Evolutionary conservation across 768 basidiomycete species (phyloP).

Genomic region (Tricholomella constricta): DNA sequence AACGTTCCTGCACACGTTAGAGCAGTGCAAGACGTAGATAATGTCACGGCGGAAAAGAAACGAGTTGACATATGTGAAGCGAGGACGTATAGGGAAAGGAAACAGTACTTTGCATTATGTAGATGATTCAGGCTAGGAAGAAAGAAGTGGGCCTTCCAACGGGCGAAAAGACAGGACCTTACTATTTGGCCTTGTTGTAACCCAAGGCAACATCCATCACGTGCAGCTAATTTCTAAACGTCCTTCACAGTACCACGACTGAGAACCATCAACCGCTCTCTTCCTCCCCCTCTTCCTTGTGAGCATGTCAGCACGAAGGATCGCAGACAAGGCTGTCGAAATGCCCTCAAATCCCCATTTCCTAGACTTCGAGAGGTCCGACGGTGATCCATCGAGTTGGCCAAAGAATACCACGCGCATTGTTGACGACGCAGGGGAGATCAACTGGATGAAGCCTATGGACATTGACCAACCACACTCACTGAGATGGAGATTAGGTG

Average conservation of each 20-base stretch:
- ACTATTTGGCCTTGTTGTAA: constrained; percentile 11
- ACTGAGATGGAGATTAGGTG: constrained; percentile 58
- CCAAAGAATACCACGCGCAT: constrained; percentile 56
- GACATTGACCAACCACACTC: constrained; percentile 49
- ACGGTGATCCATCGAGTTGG: constrained; percentile 57
- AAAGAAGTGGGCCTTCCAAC: not conserved
- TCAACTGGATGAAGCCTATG: constrained; percentile 71
- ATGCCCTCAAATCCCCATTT: constrained; percentile 57
- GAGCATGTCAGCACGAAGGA: constrained; percentile 29
- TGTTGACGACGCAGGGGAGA: constrained; percentile 61
- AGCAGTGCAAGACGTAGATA: constrained; percentile 63
- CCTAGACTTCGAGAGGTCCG: constrained; percentile 62
- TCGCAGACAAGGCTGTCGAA: constrained; percentile 24
- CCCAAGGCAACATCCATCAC: not conserved
- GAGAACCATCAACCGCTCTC: not conserved
- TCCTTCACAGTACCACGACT: too few relatives aligned
- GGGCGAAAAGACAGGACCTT: not conserved
- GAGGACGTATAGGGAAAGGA: not conserved
- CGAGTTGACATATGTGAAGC: not conserved
- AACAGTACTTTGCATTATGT: not conserved
- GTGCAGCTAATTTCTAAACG: constrained; percentile 5
- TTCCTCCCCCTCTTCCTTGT: not conserved
- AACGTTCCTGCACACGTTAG: constrained; percentile 56
- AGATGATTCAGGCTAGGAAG: not conserved
- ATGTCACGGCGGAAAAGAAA: constrained; percentile 41